A percentile compares a stretch with the other conserved stretches of the same genome.
Conservation (phyloP, 805 yeast species). For the Soucietia sequanensis region DNA sequence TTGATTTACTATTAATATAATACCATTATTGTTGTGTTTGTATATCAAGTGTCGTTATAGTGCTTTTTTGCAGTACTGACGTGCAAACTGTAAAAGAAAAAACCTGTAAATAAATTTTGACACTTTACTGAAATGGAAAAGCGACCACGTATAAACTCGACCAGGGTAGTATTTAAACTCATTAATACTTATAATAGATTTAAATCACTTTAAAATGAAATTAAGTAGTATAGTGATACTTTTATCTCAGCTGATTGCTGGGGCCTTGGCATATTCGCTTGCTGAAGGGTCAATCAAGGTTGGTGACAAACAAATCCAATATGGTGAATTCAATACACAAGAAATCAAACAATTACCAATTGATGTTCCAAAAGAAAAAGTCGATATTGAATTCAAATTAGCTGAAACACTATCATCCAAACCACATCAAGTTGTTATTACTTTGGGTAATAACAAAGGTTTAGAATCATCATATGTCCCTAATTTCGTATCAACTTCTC, state of each 20-base stretch:
- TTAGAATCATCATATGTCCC: constrained; percentile 35
- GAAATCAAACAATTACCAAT: constrained; percentile 28
- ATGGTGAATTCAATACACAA: constrained; percentile 31
- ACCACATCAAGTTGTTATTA: constrained; percentile 37
- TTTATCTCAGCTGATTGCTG: constrained; percentile 18
- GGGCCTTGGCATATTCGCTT: constrained; percentile 27
- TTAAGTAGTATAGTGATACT: constrained; percentile 11
- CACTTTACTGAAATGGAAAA: too few species aligned
- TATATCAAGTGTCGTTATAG: too few species aligned
- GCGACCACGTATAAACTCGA: constrained; percentile 12
- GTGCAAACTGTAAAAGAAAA: too few species aligned
- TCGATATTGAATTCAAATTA: constrained; percentile 27
- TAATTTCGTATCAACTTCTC: constrained; percentile 15
- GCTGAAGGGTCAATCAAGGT: constrained; percentile 28
- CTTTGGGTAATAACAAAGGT: constrained; percentile 26
- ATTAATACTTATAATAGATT: too few species aligned
- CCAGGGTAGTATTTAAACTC: too few species aligned
- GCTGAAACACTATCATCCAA: constrained; percentile 14
- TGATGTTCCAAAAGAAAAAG: constrained; percentile 29
- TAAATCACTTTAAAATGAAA: constrained; percentile 23
- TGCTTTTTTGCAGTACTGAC: too few species aligned
- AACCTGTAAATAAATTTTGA: too few species aligned
- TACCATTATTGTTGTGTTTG: too few species aligned
- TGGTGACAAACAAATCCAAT: constrained; percentile 18
- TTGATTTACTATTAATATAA: too few species aligned